Percentiles rank a stretch among this genome's conserved stretches.
phyloP scores from a whole-genome alignment of 164 flowering plant genomes.

The grape (Vitis vinifera) region DNA sequence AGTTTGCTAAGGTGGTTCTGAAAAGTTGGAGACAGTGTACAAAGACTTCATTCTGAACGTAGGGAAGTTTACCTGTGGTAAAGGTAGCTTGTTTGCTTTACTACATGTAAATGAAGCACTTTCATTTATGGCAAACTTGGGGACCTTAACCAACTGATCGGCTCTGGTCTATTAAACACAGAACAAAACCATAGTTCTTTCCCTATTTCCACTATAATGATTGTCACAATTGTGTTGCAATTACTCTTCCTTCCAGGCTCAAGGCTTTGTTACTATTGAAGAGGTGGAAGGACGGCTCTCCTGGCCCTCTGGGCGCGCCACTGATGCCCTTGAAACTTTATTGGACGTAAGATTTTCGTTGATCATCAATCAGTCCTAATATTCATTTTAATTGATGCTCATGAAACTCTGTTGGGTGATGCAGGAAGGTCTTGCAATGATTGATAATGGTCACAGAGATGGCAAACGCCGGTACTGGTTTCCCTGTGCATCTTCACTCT shows the following conservation, averaged over 20 bases:
- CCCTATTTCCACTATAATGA: no score
- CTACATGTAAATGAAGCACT: neutral
- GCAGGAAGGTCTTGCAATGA: conserved; percentile 99
- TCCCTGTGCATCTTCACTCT: conserved; percentile 74
- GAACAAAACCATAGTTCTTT: no score
- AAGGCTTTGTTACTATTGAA: conserved; percentile 86
- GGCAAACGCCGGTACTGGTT: conserved; percentile 89
- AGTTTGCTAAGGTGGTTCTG: no score
- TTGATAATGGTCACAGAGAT: conserved; percentile 91
- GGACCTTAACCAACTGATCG: neutral
- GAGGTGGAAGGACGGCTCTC: conserved; percentile 74
- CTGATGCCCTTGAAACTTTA: conserved; percentile 84
- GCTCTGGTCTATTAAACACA: no score
- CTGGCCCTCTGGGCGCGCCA: conserved; percentile 88
- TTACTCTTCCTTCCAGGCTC: conserved; percentile 45
- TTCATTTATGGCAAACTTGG: neutral
- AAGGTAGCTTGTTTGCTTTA: neutral
- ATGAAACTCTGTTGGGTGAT: conserved; percentile 12
- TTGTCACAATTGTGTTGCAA: neutral
- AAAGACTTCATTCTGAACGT: neutral
- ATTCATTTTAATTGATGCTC: neutral
- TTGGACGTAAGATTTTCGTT: conserved; percentile 52
- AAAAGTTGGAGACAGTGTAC: no score
- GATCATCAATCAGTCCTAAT: neutral
- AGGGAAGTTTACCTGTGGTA: neutral